phyloP scores from a whole-genome alignment of 1,139 yeast species.

The Arxiozyma bovina region DNA sequence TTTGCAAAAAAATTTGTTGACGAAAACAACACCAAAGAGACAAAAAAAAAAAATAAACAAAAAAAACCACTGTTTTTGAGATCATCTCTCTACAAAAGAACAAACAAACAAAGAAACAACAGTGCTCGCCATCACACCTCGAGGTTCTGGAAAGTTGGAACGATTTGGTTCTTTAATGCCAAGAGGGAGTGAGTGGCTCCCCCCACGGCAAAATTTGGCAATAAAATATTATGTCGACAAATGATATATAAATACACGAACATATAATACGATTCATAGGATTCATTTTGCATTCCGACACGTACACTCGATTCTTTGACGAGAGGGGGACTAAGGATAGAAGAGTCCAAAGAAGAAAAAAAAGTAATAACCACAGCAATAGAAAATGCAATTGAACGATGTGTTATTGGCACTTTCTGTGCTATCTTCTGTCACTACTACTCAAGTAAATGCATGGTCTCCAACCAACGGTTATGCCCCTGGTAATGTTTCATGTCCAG shows the following conservation, averaged over 20 bases:
- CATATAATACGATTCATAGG: not conserved
- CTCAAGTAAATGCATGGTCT: constrained; percentile 34
- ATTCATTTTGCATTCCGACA: no score
- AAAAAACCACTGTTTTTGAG: not conserved
- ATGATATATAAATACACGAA: not conserved
- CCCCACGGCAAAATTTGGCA: no score
- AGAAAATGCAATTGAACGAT: constrained; percentile 5
- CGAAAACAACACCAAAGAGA: not conserved
- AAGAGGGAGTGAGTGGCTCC: not conserved
- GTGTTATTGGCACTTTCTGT: constrained; percentile 1
- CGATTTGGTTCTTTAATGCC: not conserved
- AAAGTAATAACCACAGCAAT: not conserved
- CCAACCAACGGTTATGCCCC: constrained; percentile 65
- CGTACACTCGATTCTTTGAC: not conserved
- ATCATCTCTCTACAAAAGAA: not conserved
- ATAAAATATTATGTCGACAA: no score
- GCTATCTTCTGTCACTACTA: constrained; percentile 32
- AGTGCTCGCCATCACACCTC: no score
- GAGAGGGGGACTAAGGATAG: not conserved
- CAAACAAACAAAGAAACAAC: not conserved
- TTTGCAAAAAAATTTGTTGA: not conserved
- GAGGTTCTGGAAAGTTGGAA: not conserved
- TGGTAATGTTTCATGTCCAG: constrained; percentile 43
- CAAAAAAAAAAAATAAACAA: not conserved
- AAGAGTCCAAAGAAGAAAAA: not conserved